These are phyloP conservation scores for Monosporascus sp. DNA, from an alignment of 2,329 filamentous ascomycete genomes.

Conservation along the genomic window DNA sequence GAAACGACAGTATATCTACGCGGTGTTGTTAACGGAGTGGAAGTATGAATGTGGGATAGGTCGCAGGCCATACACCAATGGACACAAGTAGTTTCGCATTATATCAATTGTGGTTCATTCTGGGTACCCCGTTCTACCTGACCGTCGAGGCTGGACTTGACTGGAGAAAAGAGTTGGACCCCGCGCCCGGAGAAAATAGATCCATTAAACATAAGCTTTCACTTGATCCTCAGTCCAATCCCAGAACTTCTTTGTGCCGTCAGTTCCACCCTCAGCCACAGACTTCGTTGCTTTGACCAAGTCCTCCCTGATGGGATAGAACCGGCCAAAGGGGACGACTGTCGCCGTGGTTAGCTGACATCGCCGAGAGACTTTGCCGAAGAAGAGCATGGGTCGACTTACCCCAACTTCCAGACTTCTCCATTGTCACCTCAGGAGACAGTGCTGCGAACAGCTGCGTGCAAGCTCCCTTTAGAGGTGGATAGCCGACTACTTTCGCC, in stretches of 20 bases:
- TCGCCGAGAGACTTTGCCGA: neutral
- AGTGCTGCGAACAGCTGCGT: constrained; percentile 43
- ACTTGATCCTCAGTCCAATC: constrained; percentile 36
- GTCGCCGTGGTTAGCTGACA: neutral
- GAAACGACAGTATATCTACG: too few species aligned
- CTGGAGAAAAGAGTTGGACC: too few species aligned
- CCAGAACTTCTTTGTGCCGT: constrained; percentile 33
- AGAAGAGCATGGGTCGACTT: constrained; percentile 1
- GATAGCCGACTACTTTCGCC: constrained; percentile 15
- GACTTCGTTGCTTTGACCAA: constrained; percentile 24
- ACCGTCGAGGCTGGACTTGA: too few species aligned
- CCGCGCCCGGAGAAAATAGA: too few species aligned
- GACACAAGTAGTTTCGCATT: too few species aligned
- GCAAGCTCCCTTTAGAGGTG: constrained; percentile 37
- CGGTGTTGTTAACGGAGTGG: too few species aligned
- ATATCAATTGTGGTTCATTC: too few species aligned
- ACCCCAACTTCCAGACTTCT: constrained; percentile 29
- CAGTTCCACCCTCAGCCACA: constrained; percentile 32
- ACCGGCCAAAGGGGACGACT: constrained; percentile 35
- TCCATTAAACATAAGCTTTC: constrained; percentile 6
- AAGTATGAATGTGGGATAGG: too few species aligned
- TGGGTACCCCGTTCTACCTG: too few species aligned
- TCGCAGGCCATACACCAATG: too few species aligned
- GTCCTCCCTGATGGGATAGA: constrained; percentile 26
- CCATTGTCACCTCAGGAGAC: constrained; percentile 36